A percentile compares a stretch with the other conserved stretches of the same genome.
phyloP scores from a whole-genome alignment of 139 green algal species.

The Yamagishiella unicocca region DNA sequence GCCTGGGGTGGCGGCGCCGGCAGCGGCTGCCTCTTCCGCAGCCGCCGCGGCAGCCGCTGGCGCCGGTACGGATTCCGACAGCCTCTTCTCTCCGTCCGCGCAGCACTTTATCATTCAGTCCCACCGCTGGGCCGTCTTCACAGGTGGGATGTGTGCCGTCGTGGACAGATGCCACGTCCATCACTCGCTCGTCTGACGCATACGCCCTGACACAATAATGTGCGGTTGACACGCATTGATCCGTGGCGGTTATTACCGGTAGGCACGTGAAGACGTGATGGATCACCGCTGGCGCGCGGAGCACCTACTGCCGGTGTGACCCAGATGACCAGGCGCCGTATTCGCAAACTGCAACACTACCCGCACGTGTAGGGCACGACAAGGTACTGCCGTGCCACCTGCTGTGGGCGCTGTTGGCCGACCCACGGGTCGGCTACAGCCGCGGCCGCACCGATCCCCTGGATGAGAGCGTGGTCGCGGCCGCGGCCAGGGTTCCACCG shows the following conservation, averaged over 20 bases:
- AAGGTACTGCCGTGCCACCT: not conserved
- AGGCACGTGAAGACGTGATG: not conserved
- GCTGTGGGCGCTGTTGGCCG: not conserved
- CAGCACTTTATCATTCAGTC: not conserved
- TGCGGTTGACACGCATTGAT: not conserved
- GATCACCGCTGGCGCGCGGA: not conserved
- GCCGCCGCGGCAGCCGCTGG: not conserved
- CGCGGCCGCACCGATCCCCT: not conserved
- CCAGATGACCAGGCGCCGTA: not conserved
- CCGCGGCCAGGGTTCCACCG: not conserved
- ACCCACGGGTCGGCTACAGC: not conserved
- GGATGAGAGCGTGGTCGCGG: not conserved
- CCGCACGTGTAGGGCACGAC: not conserved
- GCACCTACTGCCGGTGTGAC: not conserved
- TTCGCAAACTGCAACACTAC: not conserved
- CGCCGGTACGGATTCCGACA: not conserved
- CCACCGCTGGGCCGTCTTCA: not conserved
- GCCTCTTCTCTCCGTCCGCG: not conserved
- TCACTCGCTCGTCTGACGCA: not conserved
- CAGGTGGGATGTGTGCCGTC: not conserved
- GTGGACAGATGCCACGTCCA: no score
- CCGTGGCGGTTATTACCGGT: not conserved
- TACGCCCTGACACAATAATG: not conserved
- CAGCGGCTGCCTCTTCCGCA: not conserved
- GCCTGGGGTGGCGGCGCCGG: not conserved